Base-by-base conservation (phyloP, 768 basidiomycete genomes). In the Heimioporus sp. region DNA sequence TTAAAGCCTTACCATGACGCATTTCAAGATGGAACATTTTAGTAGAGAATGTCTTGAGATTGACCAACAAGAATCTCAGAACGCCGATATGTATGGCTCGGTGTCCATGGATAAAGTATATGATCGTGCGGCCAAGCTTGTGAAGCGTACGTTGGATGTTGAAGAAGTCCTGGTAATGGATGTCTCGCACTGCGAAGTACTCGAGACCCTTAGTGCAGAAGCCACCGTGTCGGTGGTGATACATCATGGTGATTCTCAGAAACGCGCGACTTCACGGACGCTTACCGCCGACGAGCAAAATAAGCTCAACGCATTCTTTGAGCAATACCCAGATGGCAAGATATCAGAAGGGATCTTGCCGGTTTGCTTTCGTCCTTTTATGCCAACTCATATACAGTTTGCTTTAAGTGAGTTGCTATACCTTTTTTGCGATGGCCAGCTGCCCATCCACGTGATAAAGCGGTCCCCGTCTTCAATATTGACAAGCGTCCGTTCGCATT, bases 21-120 rank as follows among this genome's bases (percentile, higher is more conserved):
- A 24, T 17, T 54, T 36, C 12, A 59, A 90, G 83, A 96, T 98
- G 94, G 94, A 98, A 66, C 83, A 90, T 57, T 97, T 98, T 65
- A 95, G 90, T 46, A 83, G 95, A 19, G 94, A 98, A 68, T 95
- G 92, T 61, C 79, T 98, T 21, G 94, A 96, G 66, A 89, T 94
- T 57, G 92, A 96, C 66, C 68, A 76, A 49, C 64, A 74, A 44
- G 71, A 76, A 11, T 56, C 66, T 16, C 54, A 48, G 42, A 50
- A 42, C 17, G 10, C 53, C 34, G 59, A 70, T 42, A 57, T 62
- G 54, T 70, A 64, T 19, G 43, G 52, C 37, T 63, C 63, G 10
- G 58, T 59, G 35, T 69, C 78, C 72, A 96, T 97, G 92, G 90
- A 94, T 62, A 83, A 81, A 54, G 86, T 98, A 10, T 98, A 96